phyloP scores from a whole-genome alignment of 129 eudicot genomes.

The Erigeron canadensis region DNA sequence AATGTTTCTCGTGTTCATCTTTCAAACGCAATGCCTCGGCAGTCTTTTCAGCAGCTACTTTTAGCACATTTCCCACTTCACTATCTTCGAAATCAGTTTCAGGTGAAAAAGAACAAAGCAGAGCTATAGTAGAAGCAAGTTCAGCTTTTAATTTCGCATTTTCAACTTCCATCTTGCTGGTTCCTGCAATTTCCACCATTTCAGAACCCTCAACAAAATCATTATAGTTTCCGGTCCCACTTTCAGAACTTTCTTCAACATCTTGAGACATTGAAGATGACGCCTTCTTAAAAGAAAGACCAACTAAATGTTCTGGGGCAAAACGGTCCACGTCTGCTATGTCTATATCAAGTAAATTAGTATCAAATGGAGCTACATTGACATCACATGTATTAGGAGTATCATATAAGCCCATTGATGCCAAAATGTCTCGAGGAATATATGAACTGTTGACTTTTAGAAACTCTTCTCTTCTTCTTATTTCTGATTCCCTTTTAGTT shows the following conservation, averaged over 20 bases:
- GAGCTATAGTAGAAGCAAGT: conserved; percentile 89
- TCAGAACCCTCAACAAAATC: conserved; percentile 66
- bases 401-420: conserved; percentile 93
- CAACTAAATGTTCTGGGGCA: conserved; percentile 86
- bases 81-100: conserved; percentile 71
- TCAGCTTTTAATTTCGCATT: conserved; percentile 90
- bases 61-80: conserved; percentile 53
- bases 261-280: conserved; percentile 54
- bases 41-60: conserved; percentile 73
- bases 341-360: conserved; percentile 76
- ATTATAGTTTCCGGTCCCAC: conserved; percentile 40
- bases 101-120: conserved; percentile 58
- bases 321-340: conserved; percentile 77
- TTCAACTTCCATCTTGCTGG: conserved; percentile 90
- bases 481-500: conserved; percentile 68
- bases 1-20: conserved; percentile 73
- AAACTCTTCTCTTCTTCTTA: conserved; percentile 86
- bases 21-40: conserved; percentile 80
- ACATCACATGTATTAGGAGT: conserved; percentile 86
- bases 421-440: conserved; percentile 81
- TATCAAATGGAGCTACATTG: conserved; percentile 82
- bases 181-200: conserved; percentile 83
- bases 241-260: conserved; percentile 43
- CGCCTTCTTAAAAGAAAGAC: conserved; percentile 53
- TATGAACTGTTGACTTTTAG: conserved; percentile 57